Evolutionary conservation across 441 rosid genomes (phyloP), one percentile per base, ranked within the genome.

Genomic region (Raphanus hybrid): DNA sequence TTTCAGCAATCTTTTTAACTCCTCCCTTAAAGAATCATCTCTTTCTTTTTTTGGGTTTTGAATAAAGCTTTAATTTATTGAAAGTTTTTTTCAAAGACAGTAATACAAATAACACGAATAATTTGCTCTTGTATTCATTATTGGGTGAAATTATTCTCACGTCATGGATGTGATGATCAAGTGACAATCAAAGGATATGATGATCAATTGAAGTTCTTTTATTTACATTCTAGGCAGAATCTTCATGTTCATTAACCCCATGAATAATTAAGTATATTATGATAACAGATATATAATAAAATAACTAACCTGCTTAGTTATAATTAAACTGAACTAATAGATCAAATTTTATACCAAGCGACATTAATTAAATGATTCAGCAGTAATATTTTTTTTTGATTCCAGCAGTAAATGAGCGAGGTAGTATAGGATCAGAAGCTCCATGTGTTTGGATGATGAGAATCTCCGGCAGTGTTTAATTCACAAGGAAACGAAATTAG

Each of bases 401-500:
- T 23, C 23, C 26, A 23, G 26, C 26, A 23, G 26, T 23, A 23
- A 23, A 23, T 32, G 37, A 61, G 16, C 23, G 55, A 23, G 12
- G 41, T 64, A 41, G 34, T 8, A 54, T 67, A 18, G 8, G 7
- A 79, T 79, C 76, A 75, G 76, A 79, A 79, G 69, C 39, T 65
- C 82, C 79, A 75, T n/a, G 76, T 75, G 52, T 58, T 75, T 64
- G 69, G 59, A 75, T 71, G 80, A 80, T 76, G 80, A 70, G 8
- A 68, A 63, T 72, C 81, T 32, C 68, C 81, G 55, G 73, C 62
- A 41, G 29, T 6, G 52, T 80, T 76, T 43, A 76, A 34, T 10
- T 81, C 78, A 77, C 64, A 39, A 68, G 97, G 97, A 65, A 77
- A 81, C 75, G 85, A 84, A 79, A 89, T 85, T 2, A 92, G 84